Conservation (phyloP, 495 filamentous ascomycete genomes). For the Friedmanniomyces simplex region DNA sequence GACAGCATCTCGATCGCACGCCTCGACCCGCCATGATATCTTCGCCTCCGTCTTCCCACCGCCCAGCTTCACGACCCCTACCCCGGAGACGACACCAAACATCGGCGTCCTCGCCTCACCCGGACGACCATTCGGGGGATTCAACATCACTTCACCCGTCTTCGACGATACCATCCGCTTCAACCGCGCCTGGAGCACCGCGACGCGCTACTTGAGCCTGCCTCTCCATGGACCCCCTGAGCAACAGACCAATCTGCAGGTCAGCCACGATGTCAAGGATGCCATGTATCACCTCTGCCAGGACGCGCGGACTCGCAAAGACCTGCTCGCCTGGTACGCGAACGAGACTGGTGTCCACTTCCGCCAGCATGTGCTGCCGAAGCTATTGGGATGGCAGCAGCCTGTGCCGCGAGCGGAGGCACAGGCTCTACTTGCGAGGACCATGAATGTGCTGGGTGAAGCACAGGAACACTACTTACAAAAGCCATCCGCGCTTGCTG, state of each 20-base stretch:
- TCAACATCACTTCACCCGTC: background rate
- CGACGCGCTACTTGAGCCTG: slow-evolving; percentile 26
- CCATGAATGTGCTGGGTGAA: background rate
- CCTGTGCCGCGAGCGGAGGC: background rate
- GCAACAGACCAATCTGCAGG: slow-evolving; percentile 35
- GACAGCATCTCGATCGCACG: background rate
- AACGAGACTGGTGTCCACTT: slow-evolving; percentile 14
- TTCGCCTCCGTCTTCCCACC: slow-evolving; percentile 17
- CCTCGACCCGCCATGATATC: background rate
- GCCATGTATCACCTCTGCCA: slow-evolving; percentile 1
- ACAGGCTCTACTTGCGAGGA: background rate
- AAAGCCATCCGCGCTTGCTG: background rate
- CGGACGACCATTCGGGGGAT: slow-evolving; percentile 27
- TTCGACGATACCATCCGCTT: slow-evolving; percentile 14
- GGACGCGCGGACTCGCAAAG: background rate
- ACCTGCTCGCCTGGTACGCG: slow-evolving; percentile 10
- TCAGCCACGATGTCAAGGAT: slow-evolving; percentile 68
- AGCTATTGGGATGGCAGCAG: background rate
- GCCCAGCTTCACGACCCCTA: slow-evolving; percentile 25
- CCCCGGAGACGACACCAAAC: slow-evolving; percentile 30
- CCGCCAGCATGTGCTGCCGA: background rate
- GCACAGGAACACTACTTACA: background rate
- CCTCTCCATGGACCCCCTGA: background rate
- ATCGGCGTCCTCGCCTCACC: slow-evolving; percentile 25
- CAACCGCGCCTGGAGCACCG: slow-evolving; percentile 31